Conservation (phyloP, 306 rosid species). For the Carpinus viminea region DNA sequence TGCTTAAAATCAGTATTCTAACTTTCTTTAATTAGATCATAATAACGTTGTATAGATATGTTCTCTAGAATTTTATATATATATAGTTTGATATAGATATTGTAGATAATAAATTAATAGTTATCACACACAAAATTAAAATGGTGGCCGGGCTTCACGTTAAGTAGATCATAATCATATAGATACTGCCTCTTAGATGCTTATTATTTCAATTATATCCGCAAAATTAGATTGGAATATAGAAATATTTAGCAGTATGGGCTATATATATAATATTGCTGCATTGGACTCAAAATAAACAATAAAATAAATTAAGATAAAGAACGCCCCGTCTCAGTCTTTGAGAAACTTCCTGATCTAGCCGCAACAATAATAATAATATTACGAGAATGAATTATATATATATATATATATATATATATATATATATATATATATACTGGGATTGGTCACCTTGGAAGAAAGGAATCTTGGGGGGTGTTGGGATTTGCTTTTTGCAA, state of each 20-base stretch:
- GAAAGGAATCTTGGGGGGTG: conserved; percentile 62
- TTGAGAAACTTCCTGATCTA: conserved; percentile 35
- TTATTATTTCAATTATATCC: not conserved
- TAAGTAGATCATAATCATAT: no score
- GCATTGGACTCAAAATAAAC: not conserved
- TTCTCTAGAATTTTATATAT: no score
- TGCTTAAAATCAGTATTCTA: no score
- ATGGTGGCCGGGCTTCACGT: no score
- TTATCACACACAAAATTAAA: no score
- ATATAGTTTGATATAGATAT: no score
- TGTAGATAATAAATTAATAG: no score
- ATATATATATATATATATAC: conserved; percentile 3
- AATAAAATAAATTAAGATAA: not conserved
- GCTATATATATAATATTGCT: not conserved
- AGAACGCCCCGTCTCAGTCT: conserved; percentile 11
- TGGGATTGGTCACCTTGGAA: conserved; percentile 46
- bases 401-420: no score
- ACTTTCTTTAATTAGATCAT: no score
- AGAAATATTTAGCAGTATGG: not conserved
- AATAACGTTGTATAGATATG: no score
- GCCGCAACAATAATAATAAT: not conserved
- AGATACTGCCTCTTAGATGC: not conserved
- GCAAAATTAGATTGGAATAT: no score
- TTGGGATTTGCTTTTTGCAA: conserved; percentile 60
- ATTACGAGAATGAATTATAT: not conserved